Evolutionary conservation across 2,329 filamentous ascomycete species (phyloP), one percentile per base, ranked within the genome.

Genomic region (Pseudocercospora macadamiae): DNA sequence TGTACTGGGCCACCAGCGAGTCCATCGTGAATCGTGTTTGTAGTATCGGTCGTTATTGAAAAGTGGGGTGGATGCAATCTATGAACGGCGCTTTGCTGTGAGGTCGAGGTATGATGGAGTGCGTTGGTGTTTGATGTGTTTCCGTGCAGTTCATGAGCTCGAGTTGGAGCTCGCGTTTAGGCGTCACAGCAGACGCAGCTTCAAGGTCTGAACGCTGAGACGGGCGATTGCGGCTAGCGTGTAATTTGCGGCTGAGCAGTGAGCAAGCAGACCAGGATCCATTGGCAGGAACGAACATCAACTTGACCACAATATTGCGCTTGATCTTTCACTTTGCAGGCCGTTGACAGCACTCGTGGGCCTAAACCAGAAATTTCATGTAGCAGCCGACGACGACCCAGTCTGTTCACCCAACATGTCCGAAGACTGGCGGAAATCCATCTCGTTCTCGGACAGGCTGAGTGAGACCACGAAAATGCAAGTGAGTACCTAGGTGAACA

Each of bases 1-100:
- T 91, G 85, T 97, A 97, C 77, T 89, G 90, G 68, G 93, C 88
- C 70, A 99, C 91, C 75, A 99, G 87, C 70, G 91, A 86, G 78
- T 99, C 91, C 95, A 99, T 99, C 62, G 64, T 76, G 49, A 56
- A 18, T 47, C 12, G 51, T 55, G 28, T 54, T 26, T 48, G 34
- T 54, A 18, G 10, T 10, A 28, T 42, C 7, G 9, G 16, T 5
- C 8, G 12, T 3, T 14, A 21, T 7, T 52, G 16, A 19, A 32
- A 18, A 34, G 34, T 30, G n/a, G 28, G 26, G 16, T 48, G 12
- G 39, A 25, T 6, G n/a, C 21, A n/a, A 12, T 14, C 16, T 7
- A 16, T 16, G 37, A 18, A 48, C 48, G 25, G 23, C n/a, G 52
- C n/a, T n/a, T n/a, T 34, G 26, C 42, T 53, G 36, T 21, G 28